Base-by-base conservation (phyloP, 805 yeast genomes). In the Torulaspora microellipsoides region DNA sequence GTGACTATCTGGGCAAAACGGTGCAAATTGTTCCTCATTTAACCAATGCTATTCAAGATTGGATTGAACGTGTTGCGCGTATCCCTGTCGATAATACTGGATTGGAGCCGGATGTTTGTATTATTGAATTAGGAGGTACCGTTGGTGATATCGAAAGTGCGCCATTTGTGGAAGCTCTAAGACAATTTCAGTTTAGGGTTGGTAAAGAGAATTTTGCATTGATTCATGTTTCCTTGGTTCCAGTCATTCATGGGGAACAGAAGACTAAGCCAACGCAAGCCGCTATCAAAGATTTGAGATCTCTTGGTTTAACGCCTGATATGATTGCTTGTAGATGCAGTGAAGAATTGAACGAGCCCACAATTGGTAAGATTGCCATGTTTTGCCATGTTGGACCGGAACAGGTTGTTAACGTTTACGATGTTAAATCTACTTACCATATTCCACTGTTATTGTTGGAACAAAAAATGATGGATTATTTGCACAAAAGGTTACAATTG, bases 261-360 rank as follows among this genome's bases (percentile, higher is more conserved):
- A 93, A 93, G 76, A 93, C 99, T 34, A 93, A 93, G 70, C 99
- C 99, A 46, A 93, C 99, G 10, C 99, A 93, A 72, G 99, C 98
- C 52, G 99, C 99, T 37, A 85, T 93, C 62, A 88, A 89, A 67
- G 99, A 93, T 67, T 77, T 93, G 68, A 84, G 99, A 70, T 85
- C 96, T 36, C 72, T 91, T 48, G 99, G 99, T 59, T 78, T 93
- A 65, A 80, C 83, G 31, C 98, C 98, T 15, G 98, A 93, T 67
- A 83, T 93, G 80, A 88, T 93, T 71, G 99, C 98, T 45, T 91
- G 98, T 73, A 81, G 99, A 73, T 93, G 99, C 73, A 76, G 87
- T 40, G 85, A 85, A 54, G 77, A 77, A 60, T 77, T 93, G 56
- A 95, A 85, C 59, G 69, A 70, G 46, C 80, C 89, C 52, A 89